Percentiles rank a stretch among this genome's conserved stretches.
These are phyloP conservation scores for Sarocladium oryzae DNA, from an alignment of 2,329 filamentous ascomycete species.

Conservation along the genomic window DNA sequence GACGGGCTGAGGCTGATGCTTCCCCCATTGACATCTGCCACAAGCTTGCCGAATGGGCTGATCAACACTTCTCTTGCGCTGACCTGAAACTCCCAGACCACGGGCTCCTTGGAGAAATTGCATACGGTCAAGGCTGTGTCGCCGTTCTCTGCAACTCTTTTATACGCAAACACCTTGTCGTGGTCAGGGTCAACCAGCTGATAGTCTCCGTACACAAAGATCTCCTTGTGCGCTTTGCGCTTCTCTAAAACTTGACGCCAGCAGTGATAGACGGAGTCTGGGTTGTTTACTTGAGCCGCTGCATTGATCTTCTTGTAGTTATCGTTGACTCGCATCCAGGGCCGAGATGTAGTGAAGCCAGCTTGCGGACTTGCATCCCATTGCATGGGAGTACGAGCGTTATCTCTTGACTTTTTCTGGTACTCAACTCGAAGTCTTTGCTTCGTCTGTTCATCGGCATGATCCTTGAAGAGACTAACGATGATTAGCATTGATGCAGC, in stretches of 20 bases:
- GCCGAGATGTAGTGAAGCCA: conserved; percentile 29
- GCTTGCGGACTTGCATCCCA: conserved; percentile 43
- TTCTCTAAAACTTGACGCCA: conserved; percentile 16
- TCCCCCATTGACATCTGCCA: no score
- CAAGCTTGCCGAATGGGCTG: no score
- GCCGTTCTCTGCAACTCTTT: neutral
- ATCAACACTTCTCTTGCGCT: no score
- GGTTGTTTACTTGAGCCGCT: conserved; percentile 11
- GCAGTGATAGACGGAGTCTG: conserved; percentile 14
- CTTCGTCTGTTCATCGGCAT: neutral
- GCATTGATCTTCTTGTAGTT: conserved; percentile 18
- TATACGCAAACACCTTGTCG: conserved; percentile 9
- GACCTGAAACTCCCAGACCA: neutral
- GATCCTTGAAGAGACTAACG: no score
- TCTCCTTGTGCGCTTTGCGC: conserved; percentile 13
- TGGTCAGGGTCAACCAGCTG: conserved; percentile 14
- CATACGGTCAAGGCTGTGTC: conserved; percentile 6
- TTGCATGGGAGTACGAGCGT: conserved; percentile 29
- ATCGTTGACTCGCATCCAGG: conserved; percentile 23
- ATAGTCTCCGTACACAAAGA: conserved; percentile 18
- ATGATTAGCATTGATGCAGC: no score
- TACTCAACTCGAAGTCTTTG: neutral
- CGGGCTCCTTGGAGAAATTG: neutral
- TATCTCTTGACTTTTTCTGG: conserved; percentile 16
- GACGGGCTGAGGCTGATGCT: no score